Evolutionary conservation across 148 eudicot species (phyloP).

Genomic region (Vaccinium darrowii): DNA sequence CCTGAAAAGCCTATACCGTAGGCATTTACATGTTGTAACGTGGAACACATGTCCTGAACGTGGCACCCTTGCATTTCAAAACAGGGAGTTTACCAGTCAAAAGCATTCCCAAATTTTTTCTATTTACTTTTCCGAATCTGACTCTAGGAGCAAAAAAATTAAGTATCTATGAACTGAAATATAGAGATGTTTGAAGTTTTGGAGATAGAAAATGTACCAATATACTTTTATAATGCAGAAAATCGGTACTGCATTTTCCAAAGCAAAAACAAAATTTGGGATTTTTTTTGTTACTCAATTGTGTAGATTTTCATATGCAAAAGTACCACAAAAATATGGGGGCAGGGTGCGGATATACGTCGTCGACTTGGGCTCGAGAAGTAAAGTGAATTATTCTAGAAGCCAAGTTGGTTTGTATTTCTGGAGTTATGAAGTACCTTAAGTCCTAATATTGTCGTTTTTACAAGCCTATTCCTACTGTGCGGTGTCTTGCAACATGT

Average conservation of each 20-base stretch:
- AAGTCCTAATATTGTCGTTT: background rate
- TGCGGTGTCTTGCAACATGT: background rate
- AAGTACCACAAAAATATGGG: background rate
- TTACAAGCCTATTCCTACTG: background rate
- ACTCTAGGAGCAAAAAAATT: background rate
- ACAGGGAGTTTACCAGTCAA: background rate
- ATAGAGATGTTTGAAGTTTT: background rate
- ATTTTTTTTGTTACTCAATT: background rate
- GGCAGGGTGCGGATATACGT: background rate
- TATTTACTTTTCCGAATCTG: background rate
- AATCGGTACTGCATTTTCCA: background rate
- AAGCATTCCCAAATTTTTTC: background rate
- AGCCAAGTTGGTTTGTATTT: background rate
- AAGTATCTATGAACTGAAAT: background rate
- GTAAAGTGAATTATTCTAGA: background rate
- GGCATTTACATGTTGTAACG: background rate
- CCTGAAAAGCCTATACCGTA: background rate
- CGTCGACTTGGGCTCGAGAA: background rate
- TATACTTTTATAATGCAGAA: background rate
- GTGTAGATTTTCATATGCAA: background rate
- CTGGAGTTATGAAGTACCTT: background rate
- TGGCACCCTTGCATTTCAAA: background rate
- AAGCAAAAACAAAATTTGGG: background rate
- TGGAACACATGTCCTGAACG: background rate
- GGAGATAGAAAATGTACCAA: background rate